Percentiles rank a stretch among this genome's conserved stretches.
Conservation (phyloP, 306 rosid species). For the Cotoneaster glaucophyllus region DNA sequence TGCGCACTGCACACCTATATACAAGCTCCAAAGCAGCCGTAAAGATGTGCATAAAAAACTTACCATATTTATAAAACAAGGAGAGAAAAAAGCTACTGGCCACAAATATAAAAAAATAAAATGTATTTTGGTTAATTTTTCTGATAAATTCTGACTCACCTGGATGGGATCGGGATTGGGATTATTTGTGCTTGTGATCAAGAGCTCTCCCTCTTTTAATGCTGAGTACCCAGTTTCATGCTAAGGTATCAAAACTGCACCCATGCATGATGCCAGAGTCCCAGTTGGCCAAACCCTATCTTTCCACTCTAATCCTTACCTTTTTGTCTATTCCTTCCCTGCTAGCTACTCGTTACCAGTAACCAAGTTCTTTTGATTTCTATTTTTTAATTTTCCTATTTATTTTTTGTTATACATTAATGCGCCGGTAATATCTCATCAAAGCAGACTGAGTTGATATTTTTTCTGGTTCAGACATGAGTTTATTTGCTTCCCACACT, state of each 20-base stretch:
- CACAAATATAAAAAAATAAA: not conserved
- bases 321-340: slow-evolving; percentile 12
- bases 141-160: slow-evolving; percentile 2
- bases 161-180: slow-evolving; percentile 19
- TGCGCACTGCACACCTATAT: not conserved
- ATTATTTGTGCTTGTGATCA: slow-evolving; percentile 1
- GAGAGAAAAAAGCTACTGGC: not conserved
- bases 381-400: not conserved
- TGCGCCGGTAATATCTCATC: not conserved
- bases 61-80: not conserved
- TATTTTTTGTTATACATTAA: not conserved
- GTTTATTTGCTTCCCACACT: not conserved
- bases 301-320: slow-evolving; percentile 14
- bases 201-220: slow-evolving; percentile 17
- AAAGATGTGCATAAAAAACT: not conserved
- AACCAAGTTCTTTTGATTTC: not conserved
- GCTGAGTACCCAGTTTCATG: slow-evolving; percentile 18
- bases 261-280: not conserved
- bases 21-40: slow-evolving; percentile 26
- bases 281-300: not conserved
- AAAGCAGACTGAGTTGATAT: not conserved
- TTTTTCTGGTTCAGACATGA: too few relatives aligned
- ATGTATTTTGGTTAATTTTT: not conserved
- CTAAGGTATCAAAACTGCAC: slow-evolving; percentile 22
- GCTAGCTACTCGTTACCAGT: not conserved